Base-by-base conservation (phyloP, 202 grass and related monocot genomes). In the Panicum hallii region DNA sequence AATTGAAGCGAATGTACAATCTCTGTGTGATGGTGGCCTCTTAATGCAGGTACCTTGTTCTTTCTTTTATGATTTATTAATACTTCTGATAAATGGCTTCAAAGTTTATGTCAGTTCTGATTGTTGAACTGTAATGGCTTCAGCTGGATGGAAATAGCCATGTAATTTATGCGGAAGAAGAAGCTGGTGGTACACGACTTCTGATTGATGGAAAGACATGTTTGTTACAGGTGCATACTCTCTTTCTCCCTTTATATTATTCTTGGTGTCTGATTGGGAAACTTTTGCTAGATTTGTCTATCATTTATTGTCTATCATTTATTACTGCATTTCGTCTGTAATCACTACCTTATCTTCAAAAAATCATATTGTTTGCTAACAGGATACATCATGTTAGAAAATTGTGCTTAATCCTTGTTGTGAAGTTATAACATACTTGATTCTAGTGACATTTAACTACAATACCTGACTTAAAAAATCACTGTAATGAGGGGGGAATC, bases 91-190 rank as follows among this genome's bases (percentile, higher is more conserved):
- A 42, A 60, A 80, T 64, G 26, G 11, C 69, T 68, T 14, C 56
- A 44, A 61, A 86, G 30, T 80, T 80, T 23, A 30, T 74, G 40
- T 7, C 46, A 76, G 4, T 77, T 84, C 48, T 80, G 36, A 87
- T 84, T 75, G 26, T 58, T 81, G 44, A 60, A 70, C 70, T 70
- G 30, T 58, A 78, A 88, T 86, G 17, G 46, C 50, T 73, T 50
- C 88, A 95, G 93, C 65, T 95, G 83, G 88, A 89, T 89, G 93
- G 90, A 82, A 95, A 90, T 30, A 95, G 88, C 66, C 93, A 95
- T 92, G 93, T 95, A 68, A 89, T 95, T 75, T 95, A 95, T 87
- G 90, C 93, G 57, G 93, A 95, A 90, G 93, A 92, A 79, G 93
- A 95, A 79, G 88, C 93, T 36, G 84, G 77, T 90, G 93, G 93